These are phyloP conservation scores for Phylloporus sp. DNA, from an alignment of 768 basidiomycete genomes.

Conservation along the genomic window DNA sequence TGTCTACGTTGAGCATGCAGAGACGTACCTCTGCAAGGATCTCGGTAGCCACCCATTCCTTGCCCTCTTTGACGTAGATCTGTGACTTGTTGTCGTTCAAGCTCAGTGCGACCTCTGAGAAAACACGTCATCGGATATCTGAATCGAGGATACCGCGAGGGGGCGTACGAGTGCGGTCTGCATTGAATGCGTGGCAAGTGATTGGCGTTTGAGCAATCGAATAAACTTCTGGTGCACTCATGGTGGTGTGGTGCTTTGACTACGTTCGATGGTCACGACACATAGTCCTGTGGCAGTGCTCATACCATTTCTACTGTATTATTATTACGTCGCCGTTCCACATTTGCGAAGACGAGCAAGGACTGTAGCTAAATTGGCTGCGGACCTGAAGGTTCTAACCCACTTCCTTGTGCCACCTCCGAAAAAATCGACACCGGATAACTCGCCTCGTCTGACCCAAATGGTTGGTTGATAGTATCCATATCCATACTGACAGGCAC, in stretches of 20 bases:
- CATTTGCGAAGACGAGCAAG: too few relatives aligned
- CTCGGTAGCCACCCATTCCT: constrained; percentile 67
- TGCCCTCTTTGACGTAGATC: constrained; percentile 66
- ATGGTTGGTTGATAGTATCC: background rate
- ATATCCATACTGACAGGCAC: too few relatives aligned
- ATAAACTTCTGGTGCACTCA: constrained; percentile 76
- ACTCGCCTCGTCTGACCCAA: background rate
- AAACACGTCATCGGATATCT: constrained; percentile 5
- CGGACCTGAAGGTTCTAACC: background rate
- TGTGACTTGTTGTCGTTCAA: constrained; percentile 87
- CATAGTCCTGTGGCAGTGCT: background rate
- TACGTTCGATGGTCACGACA: too few relatives aligned
- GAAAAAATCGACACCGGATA: background rate
- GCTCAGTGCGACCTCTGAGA: constrained; percentile 83
- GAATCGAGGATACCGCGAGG: background rate
- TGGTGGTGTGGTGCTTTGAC: constrained; percentile 19
- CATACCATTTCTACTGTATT: background rate
- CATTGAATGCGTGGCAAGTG: constrained; percentile 88
- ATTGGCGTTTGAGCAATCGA: constrained; percentile 79
- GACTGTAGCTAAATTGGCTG: background rate
- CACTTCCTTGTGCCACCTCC: background rate
- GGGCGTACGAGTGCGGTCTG: constrained; percentile 76
- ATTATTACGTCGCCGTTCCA: background rate
- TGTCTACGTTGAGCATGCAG: background rate
- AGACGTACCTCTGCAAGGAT: constrained; percentile 75